A percentile compares a stretch with the other conserved stretches of the same genome.
Evolutionary conservation across 2,329 filamentous ascomycete species (phyloP).

Genomic region (Diaporthe sp.): DNA sequence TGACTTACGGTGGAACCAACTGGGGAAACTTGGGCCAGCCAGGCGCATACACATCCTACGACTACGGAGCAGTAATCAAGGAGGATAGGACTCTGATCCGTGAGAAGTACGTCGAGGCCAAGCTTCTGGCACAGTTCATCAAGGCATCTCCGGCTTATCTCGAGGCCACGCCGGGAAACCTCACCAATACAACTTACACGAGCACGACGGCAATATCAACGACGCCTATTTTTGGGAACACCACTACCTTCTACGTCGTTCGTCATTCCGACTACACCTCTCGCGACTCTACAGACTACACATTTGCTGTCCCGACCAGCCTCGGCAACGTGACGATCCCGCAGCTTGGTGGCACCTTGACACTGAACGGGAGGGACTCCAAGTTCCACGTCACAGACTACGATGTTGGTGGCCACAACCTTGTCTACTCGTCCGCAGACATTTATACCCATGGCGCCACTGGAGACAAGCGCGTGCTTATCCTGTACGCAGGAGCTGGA

Average conservation of each 20-base stretch:
- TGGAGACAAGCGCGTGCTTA: conserved; percentile 68
- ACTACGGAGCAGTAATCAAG: conserved; percentile 71
- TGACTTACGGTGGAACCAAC: conserved; percentile 86
- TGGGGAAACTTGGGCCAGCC: conserved; percentile 85
- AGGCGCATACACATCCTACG: conserved; percentile 72
- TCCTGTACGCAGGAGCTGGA: conserved; percentile 74
- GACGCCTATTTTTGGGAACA: conserved; percentile 72
- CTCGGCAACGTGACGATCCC: conserved; percentile 70
- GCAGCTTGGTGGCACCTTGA: conserved; percentile 69
- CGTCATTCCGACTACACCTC: conserved; percentile 77
- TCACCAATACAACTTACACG: conserved; percentile 62
- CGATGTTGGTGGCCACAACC: conserved; percentile 67
- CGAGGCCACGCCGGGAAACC: conserved; percentile 67
- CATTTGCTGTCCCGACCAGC: conserved; percentile 73
- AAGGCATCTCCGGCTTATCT: conserved; percentile 80
- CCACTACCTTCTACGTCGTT: conserved; percentile 74
- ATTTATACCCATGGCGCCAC: conserved; percentile 79
- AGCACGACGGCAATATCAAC: conserved; percentile 70
- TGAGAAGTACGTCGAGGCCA: conserved; percentile 86
- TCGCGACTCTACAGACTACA: conserved; percentile 70
- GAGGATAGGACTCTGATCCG: conserved; percentile 78
- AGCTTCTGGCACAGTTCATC: conserved; percentile 81
- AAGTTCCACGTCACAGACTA: conserved; percentile 79
- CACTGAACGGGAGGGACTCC: conserved; percentile 74
- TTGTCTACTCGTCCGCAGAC: conserved; percentile 79